Percentiles rank a stretch among this genome's conserved stretches.
phyloP scores from a whole-genome alignment of 2,329 filamentous ascomycete genomes.

The Pseudogymnoascus sp. region DNA sequence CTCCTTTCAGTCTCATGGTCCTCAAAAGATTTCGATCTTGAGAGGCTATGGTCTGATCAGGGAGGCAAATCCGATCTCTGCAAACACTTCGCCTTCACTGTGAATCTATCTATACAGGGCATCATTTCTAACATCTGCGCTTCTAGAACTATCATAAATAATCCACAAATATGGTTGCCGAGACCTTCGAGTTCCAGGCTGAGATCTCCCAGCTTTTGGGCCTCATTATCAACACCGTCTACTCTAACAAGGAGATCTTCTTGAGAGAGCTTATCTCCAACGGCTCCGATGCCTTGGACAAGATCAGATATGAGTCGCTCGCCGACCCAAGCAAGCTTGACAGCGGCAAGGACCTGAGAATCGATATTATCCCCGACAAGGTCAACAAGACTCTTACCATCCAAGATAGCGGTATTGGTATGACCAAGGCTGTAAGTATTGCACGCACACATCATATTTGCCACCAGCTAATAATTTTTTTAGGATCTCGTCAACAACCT shows the following conservation, averaged over 20 bases:
- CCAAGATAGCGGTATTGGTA: slow-evolving; percentile 97
- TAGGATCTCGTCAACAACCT: slow-evolving; percentile 99
- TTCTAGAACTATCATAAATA: slow-evolving; percentile 10
- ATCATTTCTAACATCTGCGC: neutral
- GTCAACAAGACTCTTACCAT: slow-evolving; percentile 96
- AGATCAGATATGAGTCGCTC: slow-evolving; percentile 98
- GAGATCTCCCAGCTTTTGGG: slow-evolving; percentile 99
- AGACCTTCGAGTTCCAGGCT: slow-evolving; percentile 99
- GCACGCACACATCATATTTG: neutral
- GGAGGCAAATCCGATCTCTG: neutral
- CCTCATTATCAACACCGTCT: slow-evolving; percentile 99
- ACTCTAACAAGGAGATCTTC: slow-evolving; percentile 99
- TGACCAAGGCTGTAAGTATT: slow-evolving; percentile 94
- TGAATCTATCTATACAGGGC: neutral
- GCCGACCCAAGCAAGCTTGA: slow-evolving; percentile 97
- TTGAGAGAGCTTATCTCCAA: slow-evolving; percentile 97
- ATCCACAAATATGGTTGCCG: slow-evolving; percentile 63
- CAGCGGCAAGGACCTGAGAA: slow-evolving; percentile 92
- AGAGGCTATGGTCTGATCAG: neutral
- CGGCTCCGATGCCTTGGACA: slow-evolving; percentile 97
- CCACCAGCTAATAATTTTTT: slow-evolving; percentile 31
- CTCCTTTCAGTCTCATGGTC: neutral
- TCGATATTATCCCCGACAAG: slow-evolving; percentile 98
- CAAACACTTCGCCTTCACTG: neutral
- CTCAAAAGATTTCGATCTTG: neutral